Evolutionary conservation across 2,329 filamentous ascomycete genomes (phyloP).

Genomic region (Elsinoe australis): DNA sequence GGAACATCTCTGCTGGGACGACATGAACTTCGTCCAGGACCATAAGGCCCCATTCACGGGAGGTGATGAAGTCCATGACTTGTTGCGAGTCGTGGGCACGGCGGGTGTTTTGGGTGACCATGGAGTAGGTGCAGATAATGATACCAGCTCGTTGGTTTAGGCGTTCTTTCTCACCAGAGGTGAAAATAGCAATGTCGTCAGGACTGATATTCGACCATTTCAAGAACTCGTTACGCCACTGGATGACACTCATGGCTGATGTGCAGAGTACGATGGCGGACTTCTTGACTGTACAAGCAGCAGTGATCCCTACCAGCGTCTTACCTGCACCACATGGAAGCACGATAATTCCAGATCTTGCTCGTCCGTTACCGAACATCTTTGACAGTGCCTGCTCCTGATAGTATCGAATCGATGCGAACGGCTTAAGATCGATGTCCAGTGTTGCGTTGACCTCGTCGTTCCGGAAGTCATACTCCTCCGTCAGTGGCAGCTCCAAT

Average conservation of each 20-base stretch:
- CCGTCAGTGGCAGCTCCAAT: constrained; percentile 77
- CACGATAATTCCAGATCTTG: constrained; percentile 95
- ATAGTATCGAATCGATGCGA: constrained; percentile 84
- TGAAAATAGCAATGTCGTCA: constrained; percentile 89
- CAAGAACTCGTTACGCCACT: constrained; percentile 93
- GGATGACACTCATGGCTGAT: constrained; percentile 93
- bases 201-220: constrained; percentile 99
- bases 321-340: constrained; percentile 94
- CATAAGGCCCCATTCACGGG: constrained; percentile 94
- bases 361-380: constrained; percentile 98
- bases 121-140: constrained; percentile 95
- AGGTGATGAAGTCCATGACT: constrained; percentile 91
- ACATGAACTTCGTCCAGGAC: constrained; percentile 97
- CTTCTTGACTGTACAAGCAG: constrained; percentile 96
- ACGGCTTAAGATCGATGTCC: constrained; percentile 85
- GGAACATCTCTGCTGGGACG: constrained; percentile 91
- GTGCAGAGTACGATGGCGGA: constrained; percentile 92
- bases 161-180: constrained; percentile 78
- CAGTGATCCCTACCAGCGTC: constrained; percentile 95
- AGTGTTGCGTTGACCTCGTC: constrained; percentile 83
- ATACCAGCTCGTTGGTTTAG: constrained; percentile 89
- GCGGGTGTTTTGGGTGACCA: constrained; percentile 88
- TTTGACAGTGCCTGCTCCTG: constrained; percentile 97
- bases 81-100: constrained; percentile 88
- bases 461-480: constrained; percentile 95